Conservation (phyloP, 192 early-diverging fungal genomes). For the Phycomyces nitens region DNA sequence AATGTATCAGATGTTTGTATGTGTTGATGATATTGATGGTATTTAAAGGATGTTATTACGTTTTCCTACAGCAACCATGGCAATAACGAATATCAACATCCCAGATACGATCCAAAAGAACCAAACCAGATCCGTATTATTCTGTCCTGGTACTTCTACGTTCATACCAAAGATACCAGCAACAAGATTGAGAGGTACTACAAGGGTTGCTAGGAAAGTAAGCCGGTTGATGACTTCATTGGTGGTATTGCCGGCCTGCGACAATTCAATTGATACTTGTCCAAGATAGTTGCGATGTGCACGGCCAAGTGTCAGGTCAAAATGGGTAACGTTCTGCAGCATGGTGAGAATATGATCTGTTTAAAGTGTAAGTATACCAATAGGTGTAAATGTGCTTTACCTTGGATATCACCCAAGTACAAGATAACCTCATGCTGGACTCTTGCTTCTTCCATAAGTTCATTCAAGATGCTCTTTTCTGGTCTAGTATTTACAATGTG, state of each 20-base stretch:
- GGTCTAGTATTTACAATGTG: background rate
- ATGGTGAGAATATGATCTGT: slow-evolving; percentile 68
- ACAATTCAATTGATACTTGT: slow-evolving; percentile 71
- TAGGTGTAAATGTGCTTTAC: slow-evolving; percentile 11
- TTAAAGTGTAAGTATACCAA: slow-evolving; percentile 1
- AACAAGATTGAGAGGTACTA: slow-evolving; percentile 73
- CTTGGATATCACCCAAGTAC: slow-evolving; percentile 79
- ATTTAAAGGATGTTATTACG: slow-evolving; percentile 15
- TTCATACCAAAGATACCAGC: slow-evolving; percentile 71
- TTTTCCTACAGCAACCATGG: slow-evolving; percentile 16
- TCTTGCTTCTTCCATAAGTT: slow-evolving; percentile 15
- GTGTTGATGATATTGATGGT: background rate
- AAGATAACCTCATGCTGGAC: slow-evolving; percentile 59
- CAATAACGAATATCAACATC: slow-evolving; percentile 25
- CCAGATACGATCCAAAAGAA: slow-evolving; percentile 52
- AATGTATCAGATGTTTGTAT: too few species aligned
- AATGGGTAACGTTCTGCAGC: slow-evolving; percentile 61
- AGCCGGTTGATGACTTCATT: slow-evolving; percentile 85
- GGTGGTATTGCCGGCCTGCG: slow-evolving; percentile 73
- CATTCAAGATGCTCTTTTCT: slow-evolving; percentile 1
- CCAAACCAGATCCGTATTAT: slow-evolving; percentile 41
- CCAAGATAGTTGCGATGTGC: slow-evolving; percentile 80
- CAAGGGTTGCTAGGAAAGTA: slow-evolving; percentile 82
- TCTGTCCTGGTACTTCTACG: slow-evolving; percentile 61
- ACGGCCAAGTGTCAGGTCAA: slow-evolving; percentile 70